Conservation (phyloP, 495 filamentous ascomycete species). For the Rhizodiscina lignyota region DNA sequence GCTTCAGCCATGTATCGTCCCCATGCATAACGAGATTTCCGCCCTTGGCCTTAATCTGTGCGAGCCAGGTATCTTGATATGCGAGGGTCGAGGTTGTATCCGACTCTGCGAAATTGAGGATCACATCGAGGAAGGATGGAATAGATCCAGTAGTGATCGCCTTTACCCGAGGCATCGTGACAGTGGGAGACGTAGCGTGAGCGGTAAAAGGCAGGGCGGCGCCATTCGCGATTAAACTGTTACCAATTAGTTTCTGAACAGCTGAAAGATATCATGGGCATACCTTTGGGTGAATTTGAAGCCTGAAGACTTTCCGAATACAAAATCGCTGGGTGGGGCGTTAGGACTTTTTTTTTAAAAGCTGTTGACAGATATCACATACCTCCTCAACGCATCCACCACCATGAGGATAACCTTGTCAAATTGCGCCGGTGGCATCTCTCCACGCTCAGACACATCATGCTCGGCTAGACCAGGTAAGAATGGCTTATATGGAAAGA, state of each 20-base stretch:
- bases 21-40: conserved; percentile 87
- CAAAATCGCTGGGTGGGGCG: conserved; percentile 60
- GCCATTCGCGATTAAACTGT: conserved; percentile 68
- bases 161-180: conserved; percentile 97
- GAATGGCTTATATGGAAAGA: conserved; percentile 95
- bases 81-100: conserved; percentile 77
- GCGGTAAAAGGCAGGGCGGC: conserved; percentile 84
- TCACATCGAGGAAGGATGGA: conserved; percentile 90
- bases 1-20: conserved; percentile 95
- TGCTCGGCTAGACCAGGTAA: conserved; percentile 65
- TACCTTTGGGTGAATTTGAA: conserved; percentile 85
- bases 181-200: conserved; percentile 88
- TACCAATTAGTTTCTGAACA: conserved; percentile 26
- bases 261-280: conserved; percentile 7
- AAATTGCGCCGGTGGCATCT: conserved; percentile 39
- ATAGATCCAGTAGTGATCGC: conserved; percentile 94
- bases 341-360: not conserved
- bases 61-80: conserved; percentile 85
- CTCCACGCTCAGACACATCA: conserved; percentile 27
- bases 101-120: conserved; percentile 89
- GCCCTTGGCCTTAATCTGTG: conserved; percentile 54
- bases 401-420: conserved; percentile 95
- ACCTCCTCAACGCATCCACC: conserved; percentile 87
- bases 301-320: conserved; percentile 65
- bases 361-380: conserved; percentile 32